phyloP scores from a whole-genome alignment of 441 rosid species.

The Pelargonium australe region DNA sequence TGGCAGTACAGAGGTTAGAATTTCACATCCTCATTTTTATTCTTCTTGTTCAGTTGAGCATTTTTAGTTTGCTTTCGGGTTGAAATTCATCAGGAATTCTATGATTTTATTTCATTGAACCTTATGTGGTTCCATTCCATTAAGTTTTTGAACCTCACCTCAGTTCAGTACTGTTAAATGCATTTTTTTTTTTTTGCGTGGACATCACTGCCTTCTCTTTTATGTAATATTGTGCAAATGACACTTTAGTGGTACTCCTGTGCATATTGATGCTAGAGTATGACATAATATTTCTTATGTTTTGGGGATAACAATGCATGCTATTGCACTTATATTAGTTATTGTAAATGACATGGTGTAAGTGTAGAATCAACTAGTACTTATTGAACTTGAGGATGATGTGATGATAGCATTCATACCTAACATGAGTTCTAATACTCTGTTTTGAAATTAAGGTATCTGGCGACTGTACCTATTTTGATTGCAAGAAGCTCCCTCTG shows the following conservation, averaged over 20 bases:
- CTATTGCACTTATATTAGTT: neutral
- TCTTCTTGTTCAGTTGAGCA: slow-evolving; percentile 9
- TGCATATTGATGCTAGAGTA: neutral
- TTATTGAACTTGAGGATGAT: neutral
- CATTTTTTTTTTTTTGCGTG: too few species aligned
- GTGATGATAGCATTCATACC: neutral
- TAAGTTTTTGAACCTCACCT: too few species aligned
- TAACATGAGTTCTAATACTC: slow-evolving; percentile 15
- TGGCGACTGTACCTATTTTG: slow-evolving; percentile 89
- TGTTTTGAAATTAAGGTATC: slow-evolving; percentile 56
- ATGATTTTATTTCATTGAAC: too few species aligned
- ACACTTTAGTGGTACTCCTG: neutral
- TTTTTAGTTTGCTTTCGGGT: neutral
- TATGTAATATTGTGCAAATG: neutral
- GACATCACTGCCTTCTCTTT: neutral
- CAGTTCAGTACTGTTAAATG: too few species aligned
- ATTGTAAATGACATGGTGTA: neutral
- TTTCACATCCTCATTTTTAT: slow-evolving; percentile 14
- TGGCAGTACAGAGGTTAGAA: slow-evolving; percentile 90
- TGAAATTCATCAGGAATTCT: neutral
- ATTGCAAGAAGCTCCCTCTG: slow-evolving; percentile 64
- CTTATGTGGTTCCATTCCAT: too few species aligned
- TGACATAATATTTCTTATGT: neutral
- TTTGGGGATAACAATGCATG: neutral
- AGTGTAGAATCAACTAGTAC: neutral